Percentiles rank a stretch among this genome's conserved stretches.
These are phyloP conservation scores for Oxyria digyna DNA, from an alignment of 148 eudicot genomes.

Conservation along the genomic window DNA sequence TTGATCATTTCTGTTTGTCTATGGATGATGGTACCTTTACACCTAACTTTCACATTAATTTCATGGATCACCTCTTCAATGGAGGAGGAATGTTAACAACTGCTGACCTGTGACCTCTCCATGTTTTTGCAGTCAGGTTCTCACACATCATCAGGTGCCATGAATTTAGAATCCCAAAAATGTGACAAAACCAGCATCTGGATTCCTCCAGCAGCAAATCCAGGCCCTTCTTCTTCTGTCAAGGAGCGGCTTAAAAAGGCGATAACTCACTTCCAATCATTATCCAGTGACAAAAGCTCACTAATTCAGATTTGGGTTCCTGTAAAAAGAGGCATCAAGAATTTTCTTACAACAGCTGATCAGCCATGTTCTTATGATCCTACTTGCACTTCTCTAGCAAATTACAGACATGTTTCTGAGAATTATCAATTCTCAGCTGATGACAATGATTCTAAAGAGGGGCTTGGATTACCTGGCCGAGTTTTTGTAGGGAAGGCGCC, in stretches of 20 bases:
- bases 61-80: conserved; percentile 50
- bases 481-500: conserved; percentile 54
- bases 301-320: conserved; percentile 63
- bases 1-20: background rate
- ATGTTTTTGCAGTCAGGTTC: conserved; percentile 16
- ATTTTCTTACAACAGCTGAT: conserved; percentile 30
- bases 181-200: conserved; percentile 14
- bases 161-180: conserved; percentile 1
- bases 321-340: conserved; percentile 20
- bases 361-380: conserved; percentile 28
- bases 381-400: conserved; percentile 10
- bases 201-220: conserved; percentile 21
- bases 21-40: background rate
- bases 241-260: conserved; percentile 23
- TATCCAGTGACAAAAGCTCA: conserved; percentile 23
- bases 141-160: conserved; percentile 14
- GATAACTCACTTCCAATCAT: conserved; percentile 15
- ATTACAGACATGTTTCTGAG: conserved; percentile 33
- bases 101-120: background rate
- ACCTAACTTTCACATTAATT: conserved; percentile 11
- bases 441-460: conserved; percentile 33
- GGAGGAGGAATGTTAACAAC: conserved; percentile 70
- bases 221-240: conserved; percentile 9
- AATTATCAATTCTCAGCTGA: conserved; percentile 47
- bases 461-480: conserved; percentile 50